Evolutionary conservation across 2,329 filamentous ascomycete genomes (phyloP).

Genomic region (Phaeosphaeria sp.): DNA sequence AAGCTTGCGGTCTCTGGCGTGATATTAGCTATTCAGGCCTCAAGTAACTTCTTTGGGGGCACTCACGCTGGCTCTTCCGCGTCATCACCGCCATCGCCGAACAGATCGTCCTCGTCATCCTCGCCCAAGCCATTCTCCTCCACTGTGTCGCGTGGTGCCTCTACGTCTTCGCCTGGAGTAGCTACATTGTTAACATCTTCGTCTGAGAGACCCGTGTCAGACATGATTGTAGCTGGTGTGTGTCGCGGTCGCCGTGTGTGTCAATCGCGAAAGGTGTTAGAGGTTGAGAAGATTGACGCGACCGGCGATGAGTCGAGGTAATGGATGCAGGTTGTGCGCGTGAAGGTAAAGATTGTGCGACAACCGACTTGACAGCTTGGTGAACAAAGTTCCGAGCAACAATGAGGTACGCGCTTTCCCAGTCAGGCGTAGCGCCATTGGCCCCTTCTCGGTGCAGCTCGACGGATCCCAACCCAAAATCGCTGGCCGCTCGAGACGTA

Average conservation of each 20-base stretch:
- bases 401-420: conserved; percentile 25
- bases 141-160: conserved; percentile 37
- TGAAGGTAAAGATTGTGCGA: conserved; percentile 11
- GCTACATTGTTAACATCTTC: conserved; percentile 44
- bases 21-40: conserved; percentile 16
- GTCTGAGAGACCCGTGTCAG: conserved; percentile 44
- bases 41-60: conserved; percentile 42
- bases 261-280: background rate
- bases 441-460: conserved; percentile 39
- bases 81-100: conserved; percentile 52
- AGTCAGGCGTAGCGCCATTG: conserved; percentile 25
- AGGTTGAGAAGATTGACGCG: background rate
- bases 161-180: conserved; percentile 38
- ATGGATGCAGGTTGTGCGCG: background rate
- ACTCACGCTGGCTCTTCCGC: conserved; percentile 35
- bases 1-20: conserved; percentile 54
- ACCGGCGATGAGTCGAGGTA: background rate
- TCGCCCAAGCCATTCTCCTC: conserved; percentile 43
- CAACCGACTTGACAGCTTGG: conserved; percentile 8
- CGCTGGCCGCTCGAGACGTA: conserved; percentile 37
- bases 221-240: conserved; percentile 37
- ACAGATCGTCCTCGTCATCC: conserved; percentile 54
- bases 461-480: conserved; percentile 32
- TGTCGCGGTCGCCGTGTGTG: background rate
- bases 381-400: conserved; percentile 34